Evolutionary conservation across 306 rosid genomes (phyloP).

Genomic region (Hippophae tibetana): DNA sequence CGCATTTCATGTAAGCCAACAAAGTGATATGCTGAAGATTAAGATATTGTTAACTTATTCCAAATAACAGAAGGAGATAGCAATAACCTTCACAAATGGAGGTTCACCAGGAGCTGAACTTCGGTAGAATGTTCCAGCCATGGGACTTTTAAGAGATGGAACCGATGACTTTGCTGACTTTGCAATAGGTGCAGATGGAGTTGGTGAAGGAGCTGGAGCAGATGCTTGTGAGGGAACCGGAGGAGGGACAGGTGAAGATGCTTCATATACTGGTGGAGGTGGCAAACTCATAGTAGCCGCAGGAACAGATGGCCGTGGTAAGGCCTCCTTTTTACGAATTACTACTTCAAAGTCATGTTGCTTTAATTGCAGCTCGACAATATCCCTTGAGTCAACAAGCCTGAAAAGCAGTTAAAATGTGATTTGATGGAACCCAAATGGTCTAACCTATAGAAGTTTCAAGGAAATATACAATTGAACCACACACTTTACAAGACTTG

Average conservation of each 20-base stretch:
- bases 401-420: conserved; percentile 28
- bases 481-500: conserved; percentile 63
- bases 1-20: conserved; percentile 9
- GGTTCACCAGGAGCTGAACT: conserved; percentile 65
- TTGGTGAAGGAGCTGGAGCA: conserved; percentile 17
- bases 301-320: conserved; percentile 43
- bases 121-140: conserved; percentile 79
- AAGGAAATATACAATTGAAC: conserved; percentile 7
- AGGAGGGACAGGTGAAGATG: conserved; percentile 17
- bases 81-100: conserved; percentile 59
- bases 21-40: neutral
- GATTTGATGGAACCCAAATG: conserved; percentile 11
- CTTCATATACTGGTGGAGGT: conserved; percentile 14
- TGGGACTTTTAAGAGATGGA: conserved; percentile 57
- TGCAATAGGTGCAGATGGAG: conserved; percentile 36
- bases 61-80: conserved; percentile 13
- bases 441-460: neutral
- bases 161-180: conserved; percentile 43
- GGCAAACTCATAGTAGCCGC: conserved; percentile 27
- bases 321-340: conserved; percentile 67
- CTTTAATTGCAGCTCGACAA: conserved; percentile 62
- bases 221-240: conserved; percentile 6
- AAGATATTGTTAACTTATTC: neutral
- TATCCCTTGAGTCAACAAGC: conserved; percentile 80
- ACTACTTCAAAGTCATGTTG: conserved; percentile 57